A percentile compares a stretch with the other conserved stretches of the same genome.
Conservation (phyloP, 805 yeast genomes). For the Yarrowia sp. region DNA sequence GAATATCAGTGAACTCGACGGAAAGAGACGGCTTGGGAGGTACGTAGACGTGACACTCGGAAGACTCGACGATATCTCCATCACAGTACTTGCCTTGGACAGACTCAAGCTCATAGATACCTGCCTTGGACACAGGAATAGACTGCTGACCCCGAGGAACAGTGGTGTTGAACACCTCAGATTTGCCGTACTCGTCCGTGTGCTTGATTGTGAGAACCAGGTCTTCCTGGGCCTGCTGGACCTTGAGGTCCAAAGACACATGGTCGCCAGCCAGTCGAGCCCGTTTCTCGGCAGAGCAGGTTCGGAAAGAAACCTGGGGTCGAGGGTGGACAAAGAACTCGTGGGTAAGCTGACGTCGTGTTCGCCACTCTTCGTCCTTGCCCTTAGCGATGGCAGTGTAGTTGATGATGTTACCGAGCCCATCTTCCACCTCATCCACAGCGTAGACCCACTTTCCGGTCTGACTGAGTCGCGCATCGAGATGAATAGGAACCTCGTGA, state of each 20-base stretch:
- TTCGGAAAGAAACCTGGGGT: constrained; percentile 47
- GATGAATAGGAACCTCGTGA: constrained; percentile 42
- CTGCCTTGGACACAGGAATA: constrained; percentile 48
- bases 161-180: constrained; percentile 32
- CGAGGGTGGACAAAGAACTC: constrained; percentile 53
- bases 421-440: constrained; percentile 59
- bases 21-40: constrained; percentile 53
- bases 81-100: constrained; percentile 63
- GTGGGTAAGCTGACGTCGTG: constrained; percentile 41
- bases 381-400: constrained; percentile 30
- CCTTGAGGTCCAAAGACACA: constrained; percentile 30
- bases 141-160: constrained; percentile 20
- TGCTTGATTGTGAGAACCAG: constrained; percentile 42
- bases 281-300: constrained; percentile 37
- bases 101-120: constrained; percentile 55
- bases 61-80: constrained; percentile 58
- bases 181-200: constrained; percentile 35
- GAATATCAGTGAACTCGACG: constrained; percentile 52
- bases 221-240: constrained; percentile 45
- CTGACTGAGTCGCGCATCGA: constrained; percentile 44
- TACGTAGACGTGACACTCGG: constrained; percentile 51
- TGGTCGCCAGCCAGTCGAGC: constrained; percentile 32
- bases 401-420: constrained; percentile 56
- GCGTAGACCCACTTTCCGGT: constrained; percentile 56
- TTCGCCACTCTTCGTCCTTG: constrained; percentile 28